Conservation (phyloP, 1,284 basidiomycete species). For the Neonothopanus nambi region DNA sequence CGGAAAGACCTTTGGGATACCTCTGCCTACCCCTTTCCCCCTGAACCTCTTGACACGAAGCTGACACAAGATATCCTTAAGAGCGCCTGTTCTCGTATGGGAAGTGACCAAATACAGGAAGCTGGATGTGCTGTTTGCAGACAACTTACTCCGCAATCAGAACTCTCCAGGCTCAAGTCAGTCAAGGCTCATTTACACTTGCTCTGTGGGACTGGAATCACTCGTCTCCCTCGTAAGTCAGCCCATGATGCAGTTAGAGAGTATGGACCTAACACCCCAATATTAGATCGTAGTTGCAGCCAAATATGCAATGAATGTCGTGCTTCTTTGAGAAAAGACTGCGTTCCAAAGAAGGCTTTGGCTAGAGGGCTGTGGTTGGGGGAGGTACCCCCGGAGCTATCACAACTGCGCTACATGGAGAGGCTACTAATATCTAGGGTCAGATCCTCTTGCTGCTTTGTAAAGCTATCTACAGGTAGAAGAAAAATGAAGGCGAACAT, state of each 20-base stretch:
- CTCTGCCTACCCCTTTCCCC: too few relatives aligned
- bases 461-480: conserved; percentile 19
- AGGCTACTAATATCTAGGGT: conserved; percentile 21
- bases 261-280: conserved; percentile 13
- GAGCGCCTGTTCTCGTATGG: background rate
- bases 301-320: conserved; percentile 20
- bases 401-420: conserved; percentile 25
- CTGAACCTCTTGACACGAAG: background rate
- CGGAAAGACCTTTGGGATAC: too few relatives aligned
- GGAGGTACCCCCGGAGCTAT: conserved; percentile 29
- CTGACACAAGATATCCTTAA: background rate
- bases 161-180: conserved; percentile 18
- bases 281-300: conserved; percentile 20
- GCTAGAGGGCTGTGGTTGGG: conserved; percentile 41
- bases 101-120: conserved; percentile 16
- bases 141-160: conserved; percentile 15
- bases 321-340: conserved; percentile 17
- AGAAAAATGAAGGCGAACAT: conserved; percentile 27
- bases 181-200: conserved; percentile 20
- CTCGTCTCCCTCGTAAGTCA: background rate
- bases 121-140: conserved; percentile 33
- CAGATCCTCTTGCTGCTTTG: too few relatives aligned
- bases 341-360: conserved; percentile 30
- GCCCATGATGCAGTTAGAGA: background rate
- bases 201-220: background rate